Evolutionary conservation across 2,329 filamentous ascomycete species (phyloP).

Genomic region (Phaeosphaeriaceae sp.): DNA sequence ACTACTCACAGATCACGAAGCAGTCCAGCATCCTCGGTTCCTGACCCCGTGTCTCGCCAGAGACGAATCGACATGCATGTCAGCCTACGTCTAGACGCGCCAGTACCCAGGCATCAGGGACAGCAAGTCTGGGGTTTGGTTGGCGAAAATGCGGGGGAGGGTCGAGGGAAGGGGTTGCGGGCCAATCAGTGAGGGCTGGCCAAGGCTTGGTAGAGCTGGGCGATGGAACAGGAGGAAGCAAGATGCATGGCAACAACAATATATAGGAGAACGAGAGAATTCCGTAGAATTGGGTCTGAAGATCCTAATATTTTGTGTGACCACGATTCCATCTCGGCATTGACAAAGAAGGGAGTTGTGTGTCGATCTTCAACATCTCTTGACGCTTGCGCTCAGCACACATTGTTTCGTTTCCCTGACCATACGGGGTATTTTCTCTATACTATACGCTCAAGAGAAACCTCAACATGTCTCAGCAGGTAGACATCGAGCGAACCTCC

Average conservation of each 20-base stretch:
- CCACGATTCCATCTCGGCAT: background rate
- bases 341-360: background rate
- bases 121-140: background rate
- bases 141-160: constrained; percentile 2
- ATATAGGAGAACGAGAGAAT: background rate
- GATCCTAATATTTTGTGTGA: background rate
- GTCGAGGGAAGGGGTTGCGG: background rate
- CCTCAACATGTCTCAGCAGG: background rate
- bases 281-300: background rate
- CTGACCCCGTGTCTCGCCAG: background rate
- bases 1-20: background rate
- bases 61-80: background rate
- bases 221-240: constrained; percentile 1
- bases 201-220: constrained; percentile 4
- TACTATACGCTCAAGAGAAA: background rate
- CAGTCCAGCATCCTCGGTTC: background rate
- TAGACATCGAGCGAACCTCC: constrained; percentile 4
- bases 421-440: too few species aligned
- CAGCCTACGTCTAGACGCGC: background rate
- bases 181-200: background rate
- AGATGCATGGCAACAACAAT: background rate
- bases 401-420: too few species aligned
- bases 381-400: background rate
- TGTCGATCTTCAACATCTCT: background rate
- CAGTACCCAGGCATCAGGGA: background rate